These are phyloP conservation scores for Xylaria flabelliformis DNA, from an alignment of 495 filamentous ascomycete species.

Conservation along the genomic window DNA sequence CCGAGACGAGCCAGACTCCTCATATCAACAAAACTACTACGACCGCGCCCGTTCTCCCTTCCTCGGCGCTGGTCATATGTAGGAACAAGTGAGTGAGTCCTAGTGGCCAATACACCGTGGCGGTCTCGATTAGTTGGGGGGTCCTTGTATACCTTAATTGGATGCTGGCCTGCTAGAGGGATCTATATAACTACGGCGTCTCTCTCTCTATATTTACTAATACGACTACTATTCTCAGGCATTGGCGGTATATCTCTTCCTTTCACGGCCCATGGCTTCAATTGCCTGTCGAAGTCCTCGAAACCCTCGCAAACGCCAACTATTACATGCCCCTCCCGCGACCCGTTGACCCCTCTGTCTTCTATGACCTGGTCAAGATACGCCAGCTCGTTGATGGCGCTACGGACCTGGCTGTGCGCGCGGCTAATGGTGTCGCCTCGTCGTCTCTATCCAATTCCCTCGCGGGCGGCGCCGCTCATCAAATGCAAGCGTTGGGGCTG, in stretches of 20 bases:
- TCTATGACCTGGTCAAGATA: slow-evolving; percentile 84
- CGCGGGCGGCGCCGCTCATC: slow-evolving; percentile 58
- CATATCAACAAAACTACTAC: slow-evolving; percentile 37
- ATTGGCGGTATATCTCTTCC: slow-evolving; percentile 83
- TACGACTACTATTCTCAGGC: slow-evolving; percentile 50
- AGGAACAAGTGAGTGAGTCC: slow-evolving; percentile 67
- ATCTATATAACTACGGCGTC: neutral
- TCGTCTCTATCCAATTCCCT: slow-evolving; percentile 59
- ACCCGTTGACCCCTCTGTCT: slow-evolving; percentile 79
- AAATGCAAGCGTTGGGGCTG: slow-evolving; percentile 64
- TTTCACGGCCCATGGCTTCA: slow-evolving; percentile 90
- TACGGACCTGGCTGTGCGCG: slow-evolving; percentile 75
- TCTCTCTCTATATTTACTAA: neutral
- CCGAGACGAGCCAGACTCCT: slow-evolving; percentile 32
- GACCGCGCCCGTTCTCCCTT: slow-evolving; percentile 51
- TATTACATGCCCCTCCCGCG: slow-evolving; percentile 75
- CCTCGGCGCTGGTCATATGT: slow-evolving; percentile 69
- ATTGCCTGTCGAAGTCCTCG: slow-evolving; percentile 79
- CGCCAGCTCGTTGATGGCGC: slow-evolving; percentile 77
- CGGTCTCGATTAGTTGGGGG: neutral
- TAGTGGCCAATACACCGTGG: neutral
- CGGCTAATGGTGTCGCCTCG: slow-evolving; percentile 71
- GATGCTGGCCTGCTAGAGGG: neutral
- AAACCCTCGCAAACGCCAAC: slow-evolving; percentile 77
- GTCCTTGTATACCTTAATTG: neutral